These are phyloP conservation scores for Aureococcus anophagefferens DNA, from an alignment of 108 stramenopile species.

Conservation along the genomic window DNA sequence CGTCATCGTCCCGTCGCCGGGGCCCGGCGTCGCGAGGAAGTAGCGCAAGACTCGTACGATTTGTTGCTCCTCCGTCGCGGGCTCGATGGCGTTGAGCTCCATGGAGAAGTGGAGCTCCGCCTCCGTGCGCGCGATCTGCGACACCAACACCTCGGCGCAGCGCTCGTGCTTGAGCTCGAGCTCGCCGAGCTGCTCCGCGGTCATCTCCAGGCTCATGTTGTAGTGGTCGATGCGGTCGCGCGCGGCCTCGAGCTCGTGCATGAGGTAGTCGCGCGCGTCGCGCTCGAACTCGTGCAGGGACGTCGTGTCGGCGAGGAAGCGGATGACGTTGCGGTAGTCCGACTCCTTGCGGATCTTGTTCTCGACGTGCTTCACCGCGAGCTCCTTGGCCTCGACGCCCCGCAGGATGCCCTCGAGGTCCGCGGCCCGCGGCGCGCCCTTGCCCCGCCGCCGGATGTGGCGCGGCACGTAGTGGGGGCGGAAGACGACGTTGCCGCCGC, in stretches of 20 bases:
- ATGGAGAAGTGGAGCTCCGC: not conserved
- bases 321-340: not conserved
- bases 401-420: not conserved
- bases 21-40: not conserved
- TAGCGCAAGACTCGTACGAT: not conserved
- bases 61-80: not conserved
- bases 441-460: not conserved
- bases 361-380: not conserved
- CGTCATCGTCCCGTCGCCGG: not conserved
- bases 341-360: not conserved
- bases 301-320: not conserved
- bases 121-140: not conserved
- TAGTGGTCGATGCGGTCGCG: not conserved
- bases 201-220: not conserved
- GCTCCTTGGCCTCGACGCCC: not conserved
- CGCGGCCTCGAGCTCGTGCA: not conserved
- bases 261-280: constrained; percentile 1
- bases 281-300: not conserved
- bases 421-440: not conserved
- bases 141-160: not conserved
- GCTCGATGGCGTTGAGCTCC: not conserved
- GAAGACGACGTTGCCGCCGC: not conserved
- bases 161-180: not conserved
- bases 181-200: not conserved
- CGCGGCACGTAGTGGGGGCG: not conserved